phyloP scores from a whole-genome alignment of 768 basidiomycete species.

The Russula sp. region DNA sequence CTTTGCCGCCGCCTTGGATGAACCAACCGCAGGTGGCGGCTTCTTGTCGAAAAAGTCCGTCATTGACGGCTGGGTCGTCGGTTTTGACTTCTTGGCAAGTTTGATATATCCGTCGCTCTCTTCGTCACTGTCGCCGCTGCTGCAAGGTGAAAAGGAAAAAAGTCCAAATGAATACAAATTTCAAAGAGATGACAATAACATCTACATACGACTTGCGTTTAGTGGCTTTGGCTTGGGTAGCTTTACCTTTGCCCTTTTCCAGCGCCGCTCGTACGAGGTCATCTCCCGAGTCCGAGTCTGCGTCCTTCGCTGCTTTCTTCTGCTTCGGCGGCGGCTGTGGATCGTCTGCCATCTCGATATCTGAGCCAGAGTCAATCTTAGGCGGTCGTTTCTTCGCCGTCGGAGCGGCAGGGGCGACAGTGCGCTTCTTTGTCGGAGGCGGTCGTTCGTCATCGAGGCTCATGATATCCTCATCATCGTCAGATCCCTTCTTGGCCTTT shows the following conservation, averaged over 20 bases:
- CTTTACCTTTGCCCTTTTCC: constrained; percentile 48
- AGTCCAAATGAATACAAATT: not conserved
- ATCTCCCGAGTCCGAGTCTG: constrained; percentile 45
- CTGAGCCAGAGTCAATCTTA: constrained; percentile 37
- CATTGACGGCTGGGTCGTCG: constrained; percentile 36
- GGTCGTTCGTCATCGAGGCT: constrained; percentile 24
- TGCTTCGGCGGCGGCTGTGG: constrained; percentile 30
- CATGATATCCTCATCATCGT: constrained; percentile 29
- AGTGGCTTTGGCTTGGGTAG: constrained; percentile 37
- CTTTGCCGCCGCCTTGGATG: constrained; percentile 22
- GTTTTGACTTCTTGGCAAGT: constrained; percentile 55
- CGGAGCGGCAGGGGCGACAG: constrained; percentile 30
- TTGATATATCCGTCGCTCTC: constrained; percentile 35
- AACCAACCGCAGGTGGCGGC: not conserved
- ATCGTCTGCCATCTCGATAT: constrained; percentile 34
- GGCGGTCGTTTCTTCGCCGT: constrained; percentile 32
- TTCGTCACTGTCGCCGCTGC: constrained; percentile 10
- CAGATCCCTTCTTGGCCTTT: constrained; percentile 39
- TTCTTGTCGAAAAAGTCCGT: constrained; percentile 61
- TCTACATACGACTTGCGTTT: constrained; percentile 69
- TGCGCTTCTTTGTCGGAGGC: constrained; percentile 30
- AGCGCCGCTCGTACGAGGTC: constrained; percentile 34
- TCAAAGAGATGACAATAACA: not conserved
- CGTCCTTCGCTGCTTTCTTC: constrained; percentile 20
- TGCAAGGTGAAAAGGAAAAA: not conserved